Base-by-base conservation (phyloP, 495 filamentous ascomycete genomes). In the Parachaetomium inaequale region DNA sequence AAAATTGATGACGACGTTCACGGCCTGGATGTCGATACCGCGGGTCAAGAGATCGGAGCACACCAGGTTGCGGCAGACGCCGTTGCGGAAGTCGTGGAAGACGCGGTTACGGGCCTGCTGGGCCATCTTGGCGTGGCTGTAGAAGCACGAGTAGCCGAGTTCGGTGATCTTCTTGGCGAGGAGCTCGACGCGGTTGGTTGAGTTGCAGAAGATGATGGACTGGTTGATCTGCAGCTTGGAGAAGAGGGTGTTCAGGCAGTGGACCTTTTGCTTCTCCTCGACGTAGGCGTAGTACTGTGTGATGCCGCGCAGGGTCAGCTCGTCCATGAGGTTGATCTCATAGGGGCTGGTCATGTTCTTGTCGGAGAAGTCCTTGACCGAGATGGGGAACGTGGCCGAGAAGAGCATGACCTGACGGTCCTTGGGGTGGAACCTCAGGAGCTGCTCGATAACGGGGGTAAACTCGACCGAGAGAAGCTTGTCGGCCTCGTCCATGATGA, bases 191-290 rank as follows among this genome's bases (percentile, higher is more conserved):
- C 94, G 92, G 71, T 96, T 97, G 43, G 94, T 98, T 43, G 95
- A 98, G 74, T 99, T 99, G 81, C 94, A 99, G 79, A 99, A 99
- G 70, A 99, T 99, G 78, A 99, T 99, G 53, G 95, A 98, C 80
- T 99, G 94, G 75, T 99, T 99, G 77, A 99, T 99, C 76, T 98
- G 94, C 14, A 99, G 86, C 77, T 96, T 96, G 56, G 90, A 95
- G 81, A 99, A 99, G 43, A 99, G 86, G 1, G 94, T 99, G 78
- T 99, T 99, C 42, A 99, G 79, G 74, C 94, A 99, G 78, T 98
- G 95, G 10, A 99, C 95, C 76, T 99, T 99, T 74, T 96, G 92
- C 78, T 96, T 97, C 78, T 99, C 94, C 74, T 98, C 94, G 53
- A 99, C 94, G 65, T 96, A 99, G 19, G 94, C 94, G 70, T 99